Conservation (phyloP, 2,329 filamentous ascomycete genomes). For the Ophiognomonia clavigignenti-juglandacearum region DNA sequence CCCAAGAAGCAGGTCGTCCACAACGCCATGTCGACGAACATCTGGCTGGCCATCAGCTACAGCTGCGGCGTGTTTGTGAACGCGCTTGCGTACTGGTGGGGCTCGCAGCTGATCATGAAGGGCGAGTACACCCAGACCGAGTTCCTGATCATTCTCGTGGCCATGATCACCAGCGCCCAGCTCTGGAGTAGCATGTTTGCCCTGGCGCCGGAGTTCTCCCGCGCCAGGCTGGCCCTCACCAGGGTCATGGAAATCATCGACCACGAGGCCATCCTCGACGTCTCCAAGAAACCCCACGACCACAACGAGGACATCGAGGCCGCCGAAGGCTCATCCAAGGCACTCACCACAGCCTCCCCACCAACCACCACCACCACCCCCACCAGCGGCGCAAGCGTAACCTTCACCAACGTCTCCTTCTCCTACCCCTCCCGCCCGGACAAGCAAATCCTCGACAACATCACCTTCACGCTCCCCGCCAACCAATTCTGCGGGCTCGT, state of each 20-base stretch:
- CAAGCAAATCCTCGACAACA: slow-evolving; percentile 48
- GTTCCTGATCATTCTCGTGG: slow-evolving; percentile 71
- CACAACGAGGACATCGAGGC: slow-evolving; percentile 4
- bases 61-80: slow-evolving; percentile 36
- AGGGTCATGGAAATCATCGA: slow-evolving; percentile 48
- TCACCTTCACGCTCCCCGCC: slow-evolving; percentile 52
- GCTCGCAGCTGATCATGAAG: slow-evolving; percentile 62
- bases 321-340: neutral
- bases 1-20: slow-evolving; percentile 45
- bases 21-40: neutral
- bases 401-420: slow-evolving; percentile 58
- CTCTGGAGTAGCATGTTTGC: slow-evolving; percentile 71
- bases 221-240: slow-evolving; percentile 56
- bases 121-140: slow-evolving; percentile 60
- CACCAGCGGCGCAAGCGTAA: slow-evolving; percentile 37
- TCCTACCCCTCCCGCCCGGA: slow-evolving; percentile 61
- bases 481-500: slow-evolving; percentile 61
- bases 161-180: slow-evolving; percentile 68
- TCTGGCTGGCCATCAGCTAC: slow-evolving; percentile 1
- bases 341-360: neutral
- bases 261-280: neutral
- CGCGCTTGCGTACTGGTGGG: slow-evolving; percentile 78
- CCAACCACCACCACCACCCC: neutral
- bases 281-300: neutral
- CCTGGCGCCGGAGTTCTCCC: slow-evolving; percentile 69